Evolutionary conservation across 169 alveolate genomes (phyloP), one percentile per base, ranked within the genome.

Genomic region (Plasmodium gonderi): DNA sequence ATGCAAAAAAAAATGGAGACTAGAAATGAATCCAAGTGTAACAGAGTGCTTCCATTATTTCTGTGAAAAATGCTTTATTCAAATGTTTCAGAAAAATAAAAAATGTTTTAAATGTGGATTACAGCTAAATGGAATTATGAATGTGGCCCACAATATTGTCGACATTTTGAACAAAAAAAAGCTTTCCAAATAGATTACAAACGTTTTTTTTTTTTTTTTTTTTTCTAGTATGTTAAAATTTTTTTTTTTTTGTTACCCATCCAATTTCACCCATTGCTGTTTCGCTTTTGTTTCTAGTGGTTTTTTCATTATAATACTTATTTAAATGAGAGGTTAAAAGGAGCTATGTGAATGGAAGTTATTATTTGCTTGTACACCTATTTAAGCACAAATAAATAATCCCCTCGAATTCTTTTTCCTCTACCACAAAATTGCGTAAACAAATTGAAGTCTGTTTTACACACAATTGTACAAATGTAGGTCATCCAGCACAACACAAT

Each of bases 1-100:
- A 17, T 98, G 99, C 94, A 96, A 96, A 44, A 79, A 96, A 54
- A 92, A 92, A 64, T 97, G 99, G 97, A 90, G 51, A 29, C 40
- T 85, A 3, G 95, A 87, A 29, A 96, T 95, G 97, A 91, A 95
- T 23, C 99, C 99, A 23, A 96, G 98, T 14, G 96, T 96, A 40
- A 98, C 99, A 4, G 89, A 95, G 67, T 98, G 99, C 74, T 87
- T 91, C 17, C 99, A 98, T 94, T 97, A 96, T 92, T 98, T 98
- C 93, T 98, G 99, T 90, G 99, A 98, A 89, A 91, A 90, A 51
- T 98, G 99, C 92, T 98, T 99, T 26, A 83, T 98, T 33, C 92
- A 95, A 20, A 92, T 97, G 60, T 98, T 96, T 95, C 85, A 93
- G 40, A 97, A 92, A 17, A 95, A 95, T 82, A 92, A 93, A 75